Base-by-base conservation (phyloP, 257 asterid species). In the Penstemon davidsonii region DNA sequence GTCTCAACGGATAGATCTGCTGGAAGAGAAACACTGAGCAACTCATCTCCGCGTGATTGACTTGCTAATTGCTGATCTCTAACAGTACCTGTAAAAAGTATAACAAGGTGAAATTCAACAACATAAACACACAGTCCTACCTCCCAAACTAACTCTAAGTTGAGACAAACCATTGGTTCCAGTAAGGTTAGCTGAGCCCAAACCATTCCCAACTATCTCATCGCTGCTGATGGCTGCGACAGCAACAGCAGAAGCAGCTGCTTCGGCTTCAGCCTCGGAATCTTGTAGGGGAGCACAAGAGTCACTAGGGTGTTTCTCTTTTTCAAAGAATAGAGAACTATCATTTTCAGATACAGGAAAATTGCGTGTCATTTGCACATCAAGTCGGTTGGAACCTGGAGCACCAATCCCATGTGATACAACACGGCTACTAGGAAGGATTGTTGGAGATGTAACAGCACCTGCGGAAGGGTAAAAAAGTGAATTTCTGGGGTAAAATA, bases 1-100 rank as follows among this genome's bases (percentile, higher is more conserved):
- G 94, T 90, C 81, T 94, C 97, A 72, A 94, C 84, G 44, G 96
- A 91, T 44, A 94, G 96, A 79, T 94, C 99, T 13, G 96, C 99
- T 49, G 99, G 99, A 72, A 94, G 96, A 69, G 99, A 94, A 7
- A 91, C 96, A 50, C 80, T 85, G 44, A 90, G 80, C 64, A 81
- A 79, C 75, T 91, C 99, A 56, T 91, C 99, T 51, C 76, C 88
- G 69, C 80, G 84, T 41, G 91, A 84, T 66, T 79, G 95, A 74
- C 72, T 80, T 65, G 79, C 71, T 73, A 81, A 68, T 73, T 77
- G 87, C 76, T 77, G 87, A 82, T 83, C 87, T 36, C 87, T 81
- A 47, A 72, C 76, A 65, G 75, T 76, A 62, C 83, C 90, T 85
- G 80, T 42, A 73, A 76, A 47, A 75, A 33, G 55, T 72, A 13